Percentiles rank a stretch among this genome's conserved stretches.
Evolutionary conservation across 169 alveolate genomes (phyloP).

Genomic region (Plasmodium knowlesi): DNA sequence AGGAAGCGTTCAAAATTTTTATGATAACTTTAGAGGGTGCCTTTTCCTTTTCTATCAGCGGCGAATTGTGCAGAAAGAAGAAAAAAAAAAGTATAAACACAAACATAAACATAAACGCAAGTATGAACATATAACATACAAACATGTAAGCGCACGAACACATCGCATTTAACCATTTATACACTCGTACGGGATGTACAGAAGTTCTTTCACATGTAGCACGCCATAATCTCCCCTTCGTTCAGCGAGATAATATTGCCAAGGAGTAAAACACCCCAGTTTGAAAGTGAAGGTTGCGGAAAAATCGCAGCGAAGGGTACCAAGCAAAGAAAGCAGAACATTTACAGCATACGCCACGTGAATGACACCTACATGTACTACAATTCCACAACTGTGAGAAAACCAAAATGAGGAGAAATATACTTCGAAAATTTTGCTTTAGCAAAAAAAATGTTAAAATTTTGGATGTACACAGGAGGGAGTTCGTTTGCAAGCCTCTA

Average conservation of each 20-base stretch:
- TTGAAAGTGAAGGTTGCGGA: not conserved
- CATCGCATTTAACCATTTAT: not conserved
- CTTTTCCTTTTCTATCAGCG: not conserved
- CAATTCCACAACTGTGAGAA: constrained; percentile 7
- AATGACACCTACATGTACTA: not conserved
- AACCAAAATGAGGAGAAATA: constrained; percentile 45
- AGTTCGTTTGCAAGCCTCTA: constrained; percentile 8
- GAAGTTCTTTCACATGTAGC: not conserved
- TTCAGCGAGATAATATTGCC: not conserved
- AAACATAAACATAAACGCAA: not conserved
- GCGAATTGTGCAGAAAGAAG: not conserved
- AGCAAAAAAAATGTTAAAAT: constrained; percentile 17
- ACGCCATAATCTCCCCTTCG: not conserved
- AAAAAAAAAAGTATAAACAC: not conserved
- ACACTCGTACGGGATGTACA: not conserved
- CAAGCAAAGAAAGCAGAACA: not conserved
- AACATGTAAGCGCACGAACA: not conserved
- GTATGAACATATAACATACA: not conserved
- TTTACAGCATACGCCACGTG: not conserved
- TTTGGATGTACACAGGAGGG: constrained; percentile 4
- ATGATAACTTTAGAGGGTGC: not conserved
- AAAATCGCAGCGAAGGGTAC: constrained; percentile 3
- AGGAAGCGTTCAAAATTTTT: not conserved
- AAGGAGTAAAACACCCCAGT: not conserved
- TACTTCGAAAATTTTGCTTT: constrained; percentile 17